Evolutionary conservation across 192 early-diverging fungal species (phyloP).

Genomic region (Nowakowskiella sp.): DNA sequence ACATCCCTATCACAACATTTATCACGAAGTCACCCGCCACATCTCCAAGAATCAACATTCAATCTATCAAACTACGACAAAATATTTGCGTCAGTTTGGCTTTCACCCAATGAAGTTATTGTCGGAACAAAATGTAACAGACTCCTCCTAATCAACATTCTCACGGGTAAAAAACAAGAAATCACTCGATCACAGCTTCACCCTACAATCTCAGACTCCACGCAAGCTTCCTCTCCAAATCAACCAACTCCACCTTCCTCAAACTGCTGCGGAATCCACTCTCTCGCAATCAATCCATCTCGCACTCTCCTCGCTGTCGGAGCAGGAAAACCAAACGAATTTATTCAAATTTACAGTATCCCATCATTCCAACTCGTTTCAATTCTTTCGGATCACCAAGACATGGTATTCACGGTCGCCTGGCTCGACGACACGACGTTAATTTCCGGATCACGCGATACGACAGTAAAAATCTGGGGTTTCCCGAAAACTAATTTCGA

Average conservation of each 20-base stretch:
- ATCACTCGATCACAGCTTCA: conserved; percentile 20
- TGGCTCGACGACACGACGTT: conserved; percentile 52
- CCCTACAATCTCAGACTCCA: background rate
- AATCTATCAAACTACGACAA: conserved; percentile 37
- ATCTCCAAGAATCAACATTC: conserved; percentile 21
- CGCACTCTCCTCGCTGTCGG: conserved; percentile 58
- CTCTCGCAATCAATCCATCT: conserved; percentile 52
- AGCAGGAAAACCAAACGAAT: conserved; percentile 46
- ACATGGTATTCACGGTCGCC: conserved; percentile 56
- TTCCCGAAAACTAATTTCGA: conserved; percentile 18
- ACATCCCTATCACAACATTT: too few species aligned
- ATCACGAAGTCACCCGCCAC: too few species aligned
- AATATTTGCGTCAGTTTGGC: conserved; percentile 49
- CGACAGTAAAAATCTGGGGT: conserved; percentile 44
- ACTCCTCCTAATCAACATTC: conserved; percentile 26
- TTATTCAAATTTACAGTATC: conserved; percentile 50
- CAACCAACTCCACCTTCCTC: background rate
- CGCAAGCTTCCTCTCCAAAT: background rate
- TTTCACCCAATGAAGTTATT: conserved; percentile 39
- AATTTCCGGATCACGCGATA: conserved; percentile 57
- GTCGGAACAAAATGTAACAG: conserved; percentile 58
- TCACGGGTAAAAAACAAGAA: conserved; percentile 20
- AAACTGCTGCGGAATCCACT: conserved; percentile 48
- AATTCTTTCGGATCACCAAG: conserved; percentile 52
- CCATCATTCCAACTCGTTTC: conserved; percentile 51